phyloP scores from a whole-genome alignment of 306 rosid species.

The Alnus glutinosa region DNA sequence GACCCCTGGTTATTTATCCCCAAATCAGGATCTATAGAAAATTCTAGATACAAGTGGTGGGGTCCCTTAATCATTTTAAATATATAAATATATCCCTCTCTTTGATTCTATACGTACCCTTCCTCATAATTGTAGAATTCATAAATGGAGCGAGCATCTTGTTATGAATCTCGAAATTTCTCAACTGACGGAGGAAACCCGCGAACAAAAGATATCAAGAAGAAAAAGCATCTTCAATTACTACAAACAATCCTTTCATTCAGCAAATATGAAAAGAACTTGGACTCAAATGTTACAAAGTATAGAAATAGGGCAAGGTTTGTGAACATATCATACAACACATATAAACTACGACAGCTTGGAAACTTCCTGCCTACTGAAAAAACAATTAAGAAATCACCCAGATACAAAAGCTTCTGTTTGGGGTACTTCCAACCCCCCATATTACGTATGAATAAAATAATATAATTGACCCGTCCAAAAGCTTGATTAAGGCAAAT shows the following conservation, averaged over 20 bases:
- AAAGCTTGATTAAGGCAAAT: slow-evolving; percentile 23
- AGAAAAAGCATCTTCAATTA: background rate
- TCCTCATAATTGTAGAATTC: too few species aligned
- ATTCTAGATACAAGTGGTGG: too few species aligned
- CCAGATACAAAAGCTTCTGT: slow-evolving; percentile 30
- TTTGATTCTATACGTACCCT: too few species aligned
- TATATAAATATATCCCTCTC: too few species aligned
- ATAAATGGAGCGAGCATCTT: too few species aligned
- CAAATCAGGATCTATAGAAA: too few species aligned
- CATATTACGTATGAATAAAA: slow-evolving; percentile 31
- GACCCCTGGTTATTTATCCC: too few species aligned
- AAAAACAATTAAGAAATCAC: slow-evolving; percentile 24
- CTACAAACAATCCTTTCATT: slow-evolving; percentile 14
- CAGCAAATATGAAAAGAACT: slow-evolving; percentile 1
- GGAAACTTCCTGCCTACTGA: slow-evolving; percentile 18
- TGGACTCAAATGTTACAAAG: slow-evolving; percentile 13
- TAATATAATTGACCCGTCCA: slow-evolving; percentile 33
- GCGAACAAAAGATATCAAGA: background rate
- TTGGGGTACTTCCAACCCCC: slow-evolving; percentile 30
- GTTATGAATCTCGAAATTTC: too few species aligned
- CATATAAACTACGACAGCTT: slow-evolving; percentile 23
- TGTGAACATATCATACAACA: slow-evolving; percentile 16
- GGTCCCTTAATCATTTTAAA: too few species aligned
- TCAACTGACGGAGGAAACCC: background rate
- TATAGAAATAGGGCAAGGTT: background rate